A percentile compares a stretch with the other conserved stretches of the same genome.
Conservation (phyloP, 495 filamentous ascomycete genomes). For the Delitschia confertaspora region DNA sequence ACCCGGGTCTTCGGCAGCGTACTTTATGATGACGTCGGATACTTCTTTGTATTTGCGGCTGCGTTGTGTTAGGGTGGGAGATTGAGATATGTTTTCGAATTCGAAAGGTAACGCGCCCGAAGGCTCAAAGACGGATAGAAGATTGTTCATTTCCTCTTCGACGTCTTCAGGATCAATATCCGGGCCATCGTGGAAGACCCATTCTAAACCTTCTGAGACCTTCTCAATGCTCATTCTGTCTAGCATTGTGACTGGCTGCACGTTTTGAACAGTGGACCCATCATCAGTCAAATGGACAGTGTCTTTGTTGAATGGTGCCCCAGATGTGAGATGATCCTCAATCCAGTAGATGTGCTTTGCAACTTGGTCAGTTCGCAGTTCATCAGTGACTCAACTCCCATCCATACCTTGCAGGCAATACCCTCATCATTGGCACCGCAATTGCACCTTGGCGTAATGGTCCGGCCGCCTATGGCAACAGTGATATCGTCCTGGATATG, state of each 20-base stretch:
- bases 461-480: slow-evolving; percentile 13
- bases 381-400: no score
- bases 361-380: slow-evolving; percentile 3
- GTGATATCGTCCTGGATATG: slow-evolving; percentile 24
- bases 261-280: slow-evolving; percentile 16
- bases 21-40: slow-evolving; percentile 6
- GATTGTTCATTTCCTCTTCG: slow-evolving; percentile 15
- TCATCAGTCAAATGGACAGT: slow-evolving; percentile 12
- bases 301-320: slow-evolving; percentile 2
- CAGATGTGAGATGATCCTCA: slow-evolving; percentile 13
- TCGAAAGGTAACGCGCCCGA: slow-evolving; percentile 16
- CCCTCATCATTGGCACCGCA: slow-evolving; percentile 25
- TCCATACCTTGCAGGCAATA: slow-evolving; percentile 24
- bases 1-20: slow-evolving; percentile 13
- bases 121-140: slow-evolving; percentile 32
- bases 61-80: not conserved
- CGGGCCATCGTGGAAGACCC: slow-evolving; percentile 13
- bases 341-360: slow-evolving; percentile 28
- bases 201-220: slow-evolving; percentile 13
- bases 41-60: slow-evolving; percentile 17
- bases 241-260: slow-evolving; percentile 13
- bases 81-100: slow-evolving; percentile 5
- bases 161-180: slow-evolving; percentile 7
- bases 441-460: slow-evolving; percentile 15
- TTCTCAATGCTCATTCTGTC: slow-evolving; percentile 5